These are phyloP conservation scores for Austroboletus rostrupii DNA, from an alignment of 1,284 basidiomycete species.

Conservation along the genomic window DNA sequence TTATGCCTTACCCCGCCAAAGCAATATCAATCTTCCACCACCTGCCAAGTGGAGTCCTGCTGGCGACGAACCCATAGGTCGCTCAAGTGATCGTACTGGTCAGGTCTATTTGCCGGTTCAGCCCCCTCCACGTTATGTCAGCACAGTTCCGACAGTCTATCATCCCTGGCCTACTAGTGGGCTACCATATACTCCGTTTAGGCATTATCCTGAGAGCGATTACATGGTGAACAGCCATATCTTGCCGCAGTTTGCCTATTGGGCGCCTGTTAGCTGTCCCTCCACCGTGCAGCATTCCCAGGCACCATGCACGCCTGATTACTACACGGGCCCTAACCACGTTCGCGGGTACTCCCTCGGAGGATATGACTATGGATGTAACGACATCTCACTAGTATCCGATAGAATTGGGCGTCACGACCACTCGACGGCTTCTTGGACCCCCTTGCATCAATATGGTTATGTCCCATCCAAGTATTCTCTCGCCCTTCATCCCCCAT, in stretches of 20 bases:
- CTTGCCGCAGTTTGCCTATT: conserved; percentile 40
- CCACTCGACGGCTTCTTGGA: conserved; percentile 42
- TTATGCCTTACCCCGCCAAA: conserved; percentile 25
- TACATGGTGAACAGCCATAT: conserved; percentile 13
- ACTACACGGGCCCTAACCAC: conserved; percentile 44
- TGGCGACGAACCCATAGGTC: conserved; percentile 66
- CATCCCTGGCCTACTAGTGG: conserved; percentile 40
- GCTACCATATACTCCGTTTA: conserved; percentile 30
- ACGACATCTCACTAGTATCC: conserved; percentile 41
- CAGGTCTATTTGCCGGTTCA: conserved; percentile 66
- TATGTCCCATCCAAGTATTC: conserved; percentile 35
- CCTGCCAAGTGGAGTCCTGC: conserved; percentile 78
- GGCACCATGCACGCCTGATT: conserved; percentile 52
- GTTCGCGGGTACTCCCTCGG: conserved; percentile 59
- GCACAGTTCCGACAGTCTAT: conserved; percentile 28
- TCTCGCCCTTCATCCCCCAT: conserved; percentile 36
- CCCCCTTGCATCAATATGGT: conserved; percentile 36
- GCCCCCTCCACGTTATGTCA: conserved; percentile 35
- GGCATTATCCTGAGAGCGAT: conserved; percentile 17
- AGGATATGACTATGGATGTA: conserved; percentile 48
- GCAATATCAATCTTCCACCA: conserved; percentile 51
- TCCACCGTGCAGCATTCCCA: conserved; percentile 47
- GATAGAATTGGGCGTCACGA: conserved; percentile 37
- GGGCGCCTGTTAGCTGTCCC: conserved; percentile 32
- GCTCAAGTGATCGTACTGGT: conserved; percentile 45